Conservation (phyloP, 2,329 filamentous ascomycete species). For the Aspergillus sp. region DNA sequence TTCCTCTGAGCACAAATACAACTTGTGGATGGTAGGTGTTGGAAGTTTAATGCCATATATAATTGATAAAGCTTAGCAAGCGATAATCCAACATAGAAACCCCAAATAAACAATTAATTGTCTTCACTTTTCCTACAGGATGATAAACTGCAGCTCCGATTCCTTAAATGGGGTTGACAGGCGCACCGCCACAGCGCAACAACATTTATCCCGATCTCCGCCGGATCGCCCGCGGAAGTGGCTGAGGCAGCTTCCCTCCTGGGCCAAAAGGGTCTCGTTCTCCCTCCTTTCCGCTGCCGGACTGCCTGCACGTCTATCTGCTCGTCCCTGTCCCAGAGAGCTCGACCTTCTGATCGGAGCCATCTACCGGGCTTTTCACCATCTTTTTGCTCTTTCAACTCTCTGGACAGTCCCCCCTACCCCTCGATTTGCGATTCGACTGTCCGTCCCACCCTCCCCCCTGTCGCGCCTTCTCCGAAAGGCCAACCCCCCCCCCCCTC, state of each 20-base stretch:
- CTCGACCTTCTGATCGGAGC: neutral
- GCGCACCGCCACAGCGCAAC: slow-evolving; percentile 35
- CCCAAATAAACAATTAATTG: too few species aligned
- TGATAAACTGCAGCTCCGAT: too few species aligned
- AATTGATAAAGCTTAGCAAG: neutral
- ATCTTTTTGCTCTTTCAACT: neutral
- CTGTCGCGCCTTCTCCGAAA: slow-evolving; percentile 14
- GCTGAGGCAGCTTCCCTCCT: slow-evolving; percentile 20
- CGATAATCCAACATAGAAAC: too few species aligned
- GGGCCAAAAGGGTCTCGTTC: slow-evolving; percentile 14
- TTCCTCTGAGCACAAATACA: neutral
- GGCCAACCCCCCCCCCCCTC: neutral
- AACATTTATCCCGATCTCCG: slow-evolving; percentile 30
- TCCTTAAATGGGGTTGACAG: neutral
- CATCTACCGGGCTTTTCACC: neutral
- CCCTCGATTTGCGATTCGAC: neutral
- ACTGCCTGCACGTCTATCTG: neutral
- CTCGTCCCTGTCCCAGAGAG: neutral
- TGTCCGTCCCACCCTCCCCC: neutral
- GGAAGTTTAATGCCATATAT: neutral
- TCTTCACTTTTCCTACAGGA: too few species aligned
- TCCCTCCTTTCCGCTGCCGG: slow-evolving; percentile 15
- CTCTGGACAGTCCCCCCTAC: neutral
- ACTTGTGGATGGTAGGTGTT: neutral
- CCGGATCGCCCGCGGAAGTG: slow-evolving; percentile 36